These are phyloP conservation scores for Parastagonospora nodorum DNA, from an alignment of 2,329 filamentous ascomycete species.

Conservation along the genomic window DNA sequence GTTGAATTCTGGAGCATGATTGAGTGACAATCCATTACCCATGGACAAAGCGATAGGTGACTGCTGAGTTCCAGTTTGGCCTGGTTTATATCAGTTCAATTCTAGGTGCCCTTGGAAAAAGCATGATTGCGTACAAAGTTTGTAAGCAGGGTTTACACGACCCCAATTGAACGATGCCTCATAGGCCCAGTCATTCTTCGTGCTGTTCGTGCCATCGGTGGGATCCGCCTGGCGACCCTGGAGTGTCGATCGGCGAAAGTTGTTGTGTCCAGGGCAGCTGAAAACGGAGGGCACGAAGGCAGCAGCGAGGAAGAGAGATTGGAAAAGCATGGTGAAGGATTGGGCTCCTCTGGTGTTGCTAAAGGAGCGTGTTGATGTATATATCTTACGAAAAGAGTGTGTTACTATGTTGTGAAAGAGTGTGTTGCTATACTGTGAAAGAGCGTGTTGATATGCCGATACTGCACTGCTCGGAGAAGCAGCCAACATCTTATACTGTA, in stretches of 20 bases:
- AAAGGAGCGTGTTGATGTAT: too few species aligned
- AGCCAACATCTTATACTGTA: too few species aligned
- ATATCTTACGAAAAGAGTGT: too few species aligned
- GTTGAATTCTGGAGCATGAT: constrained; percentile 51
- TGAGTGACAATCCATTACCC: constrained; percentile 47
- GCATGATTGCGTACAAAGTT: constrained; percentile 30
- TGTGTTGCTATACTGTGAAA: too few species aligned
- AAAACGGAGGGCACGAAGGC: constrained; percentile 10
- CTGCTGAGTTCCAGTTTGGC: constrained; percentile 58
- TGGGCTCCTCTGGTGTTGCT: too few species aligned
- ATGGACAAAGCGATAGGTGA: constrained; percentile 55
- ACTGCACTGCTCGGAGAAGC: too few species aligned
- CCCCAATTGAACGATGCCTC: constrained; percentile 48
- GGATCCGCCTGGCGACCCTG: constrained; percentile 8
- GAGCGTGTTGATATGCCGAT: too few species aligned
- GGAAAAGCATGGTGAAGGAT: constrained; percentile 12
- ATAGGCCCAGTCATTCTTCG: constrained; percentile 21
- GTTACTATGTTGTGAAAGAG: too few species aligned
- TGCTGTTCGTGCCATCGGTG: constrained; percentile 7
- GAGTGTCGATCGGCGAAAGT: constrained; percentile 14
- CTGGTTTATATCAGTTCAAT: too few species aligned
- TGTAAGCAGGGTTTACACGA: constrained; percentile 46
- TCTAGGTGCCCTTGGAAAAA: too few species aligned
- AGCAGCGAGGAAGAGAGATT: constrained; percentile 6
- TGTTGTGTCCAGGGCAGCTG: constrained; percentile 21